These are phyloP conservation scores for Xerocomellus intermedius DNA, from an alignment of 768 basidiomycete genomes.

Conservation along the genomic window DNA sequence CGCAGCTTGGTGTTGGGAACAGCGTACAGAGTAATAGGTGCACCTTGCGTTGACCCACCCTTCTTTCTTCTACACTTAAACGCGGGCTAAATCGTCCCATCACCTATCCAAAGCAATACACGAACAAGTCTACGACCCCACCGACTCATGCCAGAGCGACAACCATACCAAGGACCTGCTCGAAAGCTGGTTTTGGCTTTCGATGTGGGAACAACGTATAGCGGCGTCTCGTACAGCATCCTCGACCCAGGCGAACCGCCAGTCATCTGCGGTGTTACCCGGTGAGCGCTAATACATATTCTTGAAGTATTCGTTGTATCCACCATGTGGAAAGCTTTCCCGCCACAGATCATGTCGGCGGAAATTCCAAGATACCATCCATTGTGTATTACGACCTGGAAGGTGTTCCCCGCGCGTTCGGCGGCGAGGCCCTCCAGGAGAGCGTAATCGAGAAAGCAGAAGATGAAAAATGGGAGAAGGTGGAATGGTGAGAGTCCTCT, in stretches of 20 bases:
- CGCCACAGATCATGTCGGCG: constrained; percentile 43
- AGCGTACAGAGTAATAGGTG: neutral
- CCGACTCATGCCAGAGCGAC: constrained; percentile 28
- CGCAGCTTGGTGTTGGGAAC: neutral
- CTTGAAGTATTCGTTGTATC: neutral
- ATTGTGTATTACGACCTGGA: constrained; percentile 45
- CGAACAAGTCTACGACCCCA: neutral
- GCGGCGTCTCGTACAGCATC: constrained; percentile 45
- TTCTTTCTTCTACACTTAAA: neutral
- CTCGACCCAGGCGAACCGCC: constrained; percentile 32
- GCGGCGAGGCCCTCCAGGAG: constrained; percentile 44
- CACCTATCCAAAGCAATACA: neutral
- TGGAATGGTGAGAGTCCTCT: constrained; percentile 29
- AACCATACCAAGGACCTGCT: constrained; percentile 39
- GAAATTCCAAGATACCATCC: constrained; percentile 51
- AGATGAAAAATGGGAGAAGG: constrained; percentile 33
- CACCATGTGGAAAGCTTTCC: constrained; percentile 39
- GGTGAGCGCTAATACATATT: constrained; percentile 16
- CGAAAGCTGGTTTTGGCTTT: constrained; percentile 49
- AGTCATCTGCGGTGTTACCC: constrained; percentile 19
- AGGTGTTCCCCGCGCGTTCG: constrained; percentile 42
- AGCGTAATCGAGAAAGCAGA: constrained; percentile 39
- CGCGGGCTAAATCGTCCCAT: neutral
- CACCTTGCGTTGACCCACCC: neutral
- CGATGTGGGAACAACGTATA: constrained; percentile 53